These are phyloP conservation scores for Sporothrix brunneoviolacea DNA, from an alignment of 2,329 filamentous ascomycete species.

Conservation along the genomic window DNA sequence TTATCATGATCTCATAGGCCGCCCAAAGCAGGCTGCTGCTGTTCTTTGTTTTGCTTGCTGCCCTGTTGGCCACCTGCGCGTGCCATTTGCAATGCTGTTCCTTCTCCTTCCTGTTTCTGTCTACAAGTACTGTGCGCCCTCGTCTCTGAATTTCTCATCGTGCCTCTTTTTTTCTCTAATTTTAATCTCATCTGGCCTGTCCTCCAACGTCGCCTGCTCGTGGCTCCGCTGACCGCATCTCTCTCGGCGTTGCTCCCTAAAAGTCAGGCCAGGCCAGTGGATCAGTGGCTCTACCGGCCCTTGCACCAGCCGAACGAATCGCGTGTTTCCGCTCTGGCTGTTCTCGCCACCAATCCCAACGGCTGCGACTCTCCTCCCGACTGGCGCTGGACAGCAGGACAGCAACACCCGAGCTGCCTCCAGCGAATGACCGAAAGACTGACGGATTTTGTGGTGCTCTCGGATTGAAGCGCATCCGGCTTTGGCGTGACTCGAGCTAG, in stretches of 20 bases:
- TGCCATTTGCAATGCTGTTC: no score
- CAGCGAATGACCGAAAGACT: no score
- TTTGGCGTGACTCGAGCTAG: conserved; percentile 10
- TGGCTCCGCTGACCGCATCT: neutral
- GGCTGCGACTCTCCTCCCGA: neutral
- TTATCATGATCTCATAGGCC: no score
- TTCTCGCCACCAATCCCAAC: conserved; percentile 8
- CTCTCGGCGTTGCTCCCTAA: neutral
- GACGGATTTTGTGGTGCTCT: neutral
- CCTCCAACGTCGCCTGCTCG: neutral
- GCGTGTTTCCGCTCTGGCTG: neutral
- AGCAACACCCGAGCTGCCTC: no score
- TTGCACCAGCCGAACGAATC: conserved; percentile 8
- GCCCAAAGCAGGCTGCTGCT: no score
- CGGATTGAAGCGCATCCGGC: conserved; percentile 10
- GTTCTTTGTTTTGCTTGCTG: no score
- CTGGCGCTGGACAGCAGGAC: neutral
- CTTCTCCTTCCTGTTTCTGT: no score
- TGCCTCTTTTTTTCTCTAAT: conserved; percentile 1
- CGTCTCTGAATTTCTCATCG: neutral
- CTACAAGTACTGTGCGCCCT: no score
- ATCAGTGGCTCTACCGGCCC: conserved; percentile 7
- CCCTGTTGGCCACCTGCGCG: no score
- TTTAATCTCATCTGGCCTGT: conserved; percentile 6
- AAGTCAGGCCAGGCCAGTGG: conserved; percentile 12